Base-by-base conservation (phyloP, 805 yeast species). In the Torulaspora microellipsoides region DNA sequence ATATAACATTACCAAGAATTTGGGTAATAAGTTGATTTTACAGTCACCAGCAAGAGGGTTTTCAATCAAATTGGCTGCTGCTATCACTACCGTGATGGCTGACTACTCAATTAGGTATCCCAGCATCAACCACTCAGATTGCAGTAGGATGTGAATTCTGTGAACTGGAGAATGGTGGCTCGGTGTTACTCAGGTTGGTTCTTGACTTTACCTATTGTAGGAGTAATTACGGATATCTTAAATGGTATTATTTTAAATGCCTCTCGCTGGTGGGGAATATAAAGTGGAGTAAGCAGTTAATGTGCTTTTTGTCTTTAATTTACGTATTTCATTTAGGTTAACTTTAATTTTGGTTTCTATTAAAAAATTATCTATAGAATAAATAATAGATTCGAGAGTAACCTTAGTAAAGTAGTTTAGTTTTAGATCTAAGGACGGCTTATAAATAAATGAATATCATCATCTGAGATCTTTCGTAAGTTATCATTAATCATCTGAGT, bases 11-110 rank as follows among this genome's bases (percentile, higher is more conserved):
- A 83, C 84, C 82, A 62, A 73, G 44, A 77, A 77, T 60, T 72
- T 83, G 64, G 91, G 91, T 58, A 83, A 83, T 69, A 80, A 79
- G 61, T 66, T 84, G 65, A 83, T 83, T 43, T 70, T 81, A 54
- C 88, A 82, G 68, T 81, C 89, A 0, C 91, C 91, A 38, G 72
- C 88, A 3, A 72, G 91, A 66, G 91, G 91, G 9, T 84, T 82
- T 57, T 68, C 85, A 10, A 79, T 83, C 59, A 91, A 83, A 66
- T 68, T 83, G 32, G 90, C 89, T 47, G 86, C 90, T 49, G 90
- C 90, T 32, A 66, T 81, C 42, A 82, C 91, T 8, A 77, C 81
- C 8, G 81, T 81, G 36, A 75, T 84, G 78, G 90, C 90, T 29
- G 3, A 5, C 89, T 27, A 78, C 91, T 7, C 83, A 81, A 61